Conservation (phyloP, 2,329 filamentous ascomycete species). For the Colletotrichum neosansevieriae region DNA sequence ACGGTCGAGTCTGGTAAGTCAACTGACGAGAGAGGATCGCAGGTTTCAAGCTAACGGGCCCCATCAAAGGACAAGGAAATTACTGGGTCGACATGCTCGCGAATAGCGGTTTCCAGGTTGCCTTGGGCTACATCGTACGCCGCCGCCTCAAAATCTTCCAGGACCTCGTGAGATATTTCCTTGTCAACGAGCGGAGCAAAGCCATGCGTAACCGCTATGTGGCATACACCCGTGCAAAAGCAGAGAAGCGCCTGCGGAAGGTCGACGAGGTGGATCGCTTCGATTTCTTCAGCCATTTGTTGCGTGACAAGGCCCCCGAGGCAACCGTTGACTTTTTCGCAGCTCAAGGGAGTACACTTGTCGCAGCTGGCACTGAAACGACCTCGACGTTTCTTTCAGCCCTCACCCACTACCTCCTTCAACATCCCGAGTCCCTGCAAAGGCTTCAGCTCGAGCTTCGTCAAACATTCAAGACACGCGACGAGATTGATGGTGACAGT, state of each 20-base stretch:
- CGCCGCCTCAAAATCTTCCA: constrained; percentile 16
- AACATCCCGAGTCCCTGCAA: constrained; percentile 1
- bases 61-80: constrained; percentile 1
- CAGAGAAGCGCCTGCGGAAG: background rate
- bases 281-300: constrained; percentile 26
- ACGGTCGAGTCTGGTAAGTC: constrained; percentile 40
- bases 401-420: constrained; percentile 16
- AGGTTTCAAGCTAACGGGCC: background rate
- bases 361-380: constrained; percentile 23
- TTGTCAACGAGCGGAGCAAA: constrained; percentile 21
- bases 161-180: constrained; percentile 1
- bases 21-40: background rate
- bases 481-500: constrained; percentile 7
- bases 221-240: background rate
- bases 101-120: constrained; percentile 28
- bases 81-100: constrained; percentile 26
- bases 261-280: constrained; percentile 13
- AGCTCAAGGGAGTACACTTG: constrained; percentile 8
- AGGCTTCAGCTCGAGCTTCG: constrained; percentile 10
- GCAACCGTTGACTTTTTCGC: constrained; percentile 24
- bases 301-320: constrained; percentile 17
- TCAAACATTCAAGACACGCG: background rate
- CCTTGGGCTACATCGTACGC: constrained; percentile 14
- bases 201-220: constrained; percentile 18
- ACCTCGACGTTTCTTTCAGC: constrained; percentile 26